Evolutionary conservation across 225 moss, liverwort and hornwort genomes (phyloP).

Genomic region (Ulota crispa): DNA sequence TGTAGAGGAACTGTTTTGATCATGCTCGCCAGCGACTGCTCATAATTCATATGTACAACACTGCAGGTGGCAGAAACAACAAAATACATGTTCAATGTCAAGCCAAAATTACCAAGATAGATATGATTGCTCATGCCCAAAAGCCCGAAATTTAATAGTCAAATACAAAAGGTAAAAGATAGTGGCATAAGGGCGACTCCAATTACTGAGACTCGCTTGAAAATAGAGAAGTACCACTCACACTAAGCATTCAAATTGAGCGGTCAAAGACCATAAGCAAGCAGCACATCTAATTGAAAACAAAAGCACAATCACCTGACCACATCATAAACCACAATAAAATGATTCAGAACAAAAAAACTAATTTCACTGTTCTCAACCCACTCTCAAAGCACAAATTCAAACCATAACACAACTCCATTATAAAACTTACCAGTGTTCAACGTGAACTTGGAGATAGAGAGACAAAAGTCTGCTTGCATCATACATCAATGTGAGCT

Average conservation of each 20-base stretch:
- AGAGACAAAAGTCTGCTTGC: conserved; percentile 66
- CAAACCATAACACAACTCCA: not conserved
- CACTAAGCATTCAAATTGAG: not conserved
- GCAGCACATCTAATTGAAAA: not conserved
- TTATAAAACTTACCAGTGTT: conserved; percentile 62
- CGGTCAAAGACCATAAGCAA: not conserved
- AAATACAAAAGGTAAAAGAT: conserved; percentile 2
- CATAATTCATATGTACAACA: conserved; percentile 66
- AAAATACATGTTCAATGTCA: not conserved
- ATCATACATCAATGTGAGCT: conserved; percentile 70
- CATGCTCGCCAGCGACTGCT: conserved; percentile 59
- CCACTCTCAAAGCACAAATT: not conserved
- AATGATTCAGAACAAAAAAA: not conserved
- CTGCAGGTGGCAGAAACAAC: conserved; percentile 36
- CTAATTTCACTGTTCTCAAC: not conserved
- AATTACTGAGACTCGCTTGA: not conserved
- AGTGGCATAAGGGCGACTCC: not conserved
- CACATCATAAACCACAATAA: not conserved
- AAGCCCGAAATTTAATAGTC: not conserved
- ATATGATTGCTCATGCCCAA: not conserved
- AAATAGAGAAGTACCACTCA: not conserved
- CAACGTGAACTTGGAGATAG: conserved; percentile 61
- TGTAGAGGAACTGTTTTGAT: conserved; percentile 67
- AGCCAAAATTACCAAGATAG: not conserved
- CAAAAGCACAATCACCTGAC: not conserved